Evolutionary conservation across 2,329 filamentous ascomycete species (phyloP).

Genomic region (Cadophora malorum): DNA sequence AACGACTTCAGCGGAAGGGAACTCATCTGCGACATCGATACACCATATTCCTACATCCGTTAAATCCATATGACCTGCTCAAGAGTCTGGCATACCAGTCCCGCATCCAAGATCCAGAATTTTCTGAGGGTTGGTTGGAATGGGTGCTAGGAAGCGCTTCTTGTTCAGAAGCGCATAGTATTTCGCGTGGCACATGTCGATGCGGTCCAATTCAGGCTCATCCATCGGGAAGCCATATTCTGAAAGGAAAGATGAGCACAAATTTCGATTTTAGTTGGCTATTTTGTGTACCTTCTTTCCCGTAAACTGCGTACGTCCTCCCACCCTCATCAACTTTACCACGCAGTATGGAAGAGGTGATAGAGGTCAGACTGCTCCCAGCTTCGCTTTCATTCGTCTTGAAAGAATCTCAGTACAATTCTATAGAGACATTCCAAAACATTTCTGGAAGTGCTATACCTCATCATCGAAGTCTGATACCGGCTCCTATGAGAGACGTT

Average conservation of each 20-base stretch:
- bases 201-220: constrained; percentile 47
- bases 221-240: constrained; percentile 50
- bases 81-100: neutral
- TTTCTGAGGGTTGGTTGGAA: neutral
- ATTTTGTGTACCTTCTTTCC: neutral
- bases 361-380: neutral
- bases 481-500: neutral
- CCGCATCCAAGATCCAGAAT: neutral
- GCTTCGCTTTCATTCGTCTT: neutral
- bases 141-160: constrained; percentile 6
- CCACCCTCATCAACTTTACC: neutral
- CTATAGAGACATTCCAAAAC: neutral
- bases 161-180: constrained; percentile 37
- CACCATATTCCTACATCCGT: neutral
- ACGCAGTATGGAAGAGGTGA: neutral
- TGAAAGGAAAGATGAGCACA: constrained; percentile 24
- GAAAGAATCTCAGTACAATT: neutral
- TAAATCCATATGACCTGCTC: neutral
- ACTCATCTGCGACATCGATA: neutral
- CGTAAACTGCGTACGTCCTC: neutral
- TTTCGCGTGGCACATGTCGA: constrained; percentile 48
- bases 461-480: neutral
- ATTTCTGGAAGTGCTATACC: neutral
- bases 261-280: neutral
- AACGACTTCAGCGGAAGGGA: neutral